These are phyloP conservation scores for Corynespora cassiicola DNA, from an alignment of 2,329 filamentous ascomycete genomes.

Conservation along the genomic window DNA sequence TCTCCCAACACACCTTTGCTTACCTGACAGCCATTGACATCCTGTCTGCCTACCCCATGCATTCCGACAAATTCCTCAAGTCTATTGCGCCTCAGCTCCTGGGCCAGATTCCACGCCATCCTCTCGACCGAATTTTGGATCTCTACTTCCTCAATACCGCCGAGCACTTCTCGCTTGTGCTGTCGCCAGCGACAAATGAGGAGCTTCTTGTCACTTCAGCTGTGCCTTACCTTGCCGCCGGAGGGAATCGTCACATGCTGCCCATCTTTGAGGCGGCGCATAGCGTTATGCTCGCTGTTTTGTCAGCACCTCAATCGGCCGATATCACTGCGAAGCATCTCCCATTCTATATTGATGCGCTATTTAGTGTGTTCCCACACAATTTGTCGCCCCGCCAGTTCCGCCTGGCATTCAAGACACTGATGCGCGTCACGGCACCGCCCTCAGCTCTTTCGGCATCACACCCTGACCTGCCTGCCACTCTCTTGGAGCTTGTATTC, in stretches of 20 bases:
- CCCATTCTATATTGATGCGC: constrained; percentile 82
- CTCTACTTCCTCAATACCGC: constrained; percentile 87
- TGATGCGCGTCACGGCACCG: constrained; percentile 81
- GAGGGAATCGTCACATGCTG: constrained; percentile 62
- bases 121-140: constrained; percentile 76
- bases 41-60: constrained; percentile 71
- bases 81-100: constrained; percentile 64
- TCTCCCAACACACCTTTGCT: constrained; percentile 85
- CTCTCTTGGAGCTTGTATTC: constrained; percentile 77
- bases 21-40: constrained; percentile 84
- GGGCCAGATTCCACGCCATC: constrained; percentile 66
- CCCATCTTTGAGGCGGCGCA: constrained; percentile 90
- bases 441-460: constrained; percentile 76
- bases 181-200: constrained; percentile 73
- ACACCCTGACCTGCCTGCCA: constrained; percentile 80
- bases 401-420: constrained; percentile 83
- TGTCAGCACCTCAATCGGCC: constrained; percentile 80
- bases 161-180: constrained; percentile 78
- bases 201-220: constrained; percentile 76
- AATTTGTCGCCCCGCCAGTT: constrained; percentile 86
- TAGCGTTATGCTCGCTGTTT: constrained; percentile 78
- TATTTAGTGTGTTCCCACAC: constrained; percentile 79
- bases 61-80: constrained; percentile 71
- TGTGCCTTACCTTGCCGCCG: constrained; percentile 73
- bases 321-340: constrained; percentile 72